Evolutionary conservation across 2,329 filamentous ascomycete species (phyloP).

Genomic region (Trichoderma sp.): DNA sequence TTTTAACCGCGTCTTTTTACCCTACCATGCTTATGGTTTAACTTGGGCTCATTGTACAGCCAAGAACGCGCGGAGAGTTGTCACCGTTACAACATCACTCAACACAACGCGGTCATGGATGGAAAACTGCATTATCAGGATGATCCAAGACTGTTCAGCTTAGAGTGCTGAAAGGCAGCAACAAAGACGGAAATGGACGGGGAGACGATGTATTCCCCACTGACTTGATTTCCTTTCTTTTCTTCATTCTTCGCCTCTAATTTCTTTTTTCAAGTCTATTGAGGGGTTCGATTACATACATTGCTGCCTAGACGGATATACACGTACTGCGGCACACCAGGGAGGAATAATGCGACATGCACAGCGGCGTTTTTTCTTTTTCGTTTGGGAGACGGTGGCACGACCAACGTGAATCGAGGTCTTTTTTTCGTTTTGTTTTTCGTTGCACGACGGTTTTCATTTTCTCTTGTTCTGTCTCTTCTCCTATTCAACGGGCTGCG

Average conservation of each 20-base stretch:
- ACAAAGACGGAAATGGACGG: background rate
- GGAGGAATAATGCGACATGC: slow-evolving; percentile 2
- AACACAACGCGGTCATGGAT: background rate
- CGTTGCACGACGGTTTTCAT: background rate
- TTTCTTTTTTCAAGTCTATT: background rate
- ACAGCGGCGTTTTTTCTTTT: background rate
- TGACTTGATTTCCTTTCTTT: background rate
- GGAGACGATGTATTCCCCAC: background rate
- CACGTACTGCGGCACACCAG: background rate
- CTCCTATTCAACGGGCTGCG: background rate
- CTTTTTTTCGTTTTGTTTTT: background rate
- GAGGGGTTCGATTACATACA: slow-evolving; percentile 2
- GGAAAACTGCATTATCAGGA: background rate
- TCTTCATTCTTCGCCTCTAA: background rate
- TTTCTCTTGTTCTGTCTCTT: background rate
- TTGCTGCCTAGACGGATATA: background rate
- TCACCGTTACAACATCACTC: background rate
- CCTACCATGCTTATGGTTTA: background rate
- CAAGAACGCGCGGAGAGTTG: background rate
- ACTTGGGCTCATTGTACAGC: background rate
- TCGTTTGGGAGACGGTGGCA: background rate
- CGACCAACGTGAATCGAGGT: background rate
- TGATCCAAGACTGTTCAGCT: background rate
- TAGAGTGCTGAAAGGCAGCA: background rate
- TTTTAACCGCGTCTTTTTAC: slow-evolving; percentile 40